These are phyloP conservation scores for Boechera retrofracta DNA, from an alignment of 345 rosid species.

Conservation along the genomic window DNA sequence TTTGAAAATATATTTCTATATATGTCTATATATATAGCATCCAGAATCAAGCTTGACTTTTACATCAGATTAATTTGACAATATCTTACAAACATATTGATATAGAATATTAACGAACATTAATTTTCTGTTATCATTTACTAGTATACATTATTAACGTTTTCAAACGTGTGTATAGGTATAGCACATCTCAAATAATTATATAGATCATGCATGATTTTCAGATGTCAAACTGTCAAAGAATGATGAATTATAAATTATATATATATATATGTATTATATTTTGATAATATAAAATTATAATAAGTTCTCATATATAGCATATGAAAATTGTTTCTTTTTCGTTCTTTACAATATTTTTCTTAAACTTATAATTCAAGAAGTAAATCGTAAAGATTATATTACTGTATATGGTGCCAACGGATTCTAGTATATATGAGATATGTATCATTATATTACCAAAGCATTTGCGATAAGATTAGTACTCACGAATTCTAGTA, in stretches of 20 bases:
- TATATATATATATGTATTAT: background rate
- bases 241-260: background rate
- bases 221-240: slow-evolving; percentile 20
- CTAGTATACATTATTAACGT: background rate
- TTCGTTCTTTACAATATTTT: background rate
- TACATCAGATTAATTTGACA: slow-evolving; percentile 30
- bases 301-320: background rate
- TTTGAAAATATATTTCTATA: slow-evolving; percentile 24
- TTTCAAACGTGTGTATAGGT: background rate
- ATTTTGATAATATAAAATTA: background rate
- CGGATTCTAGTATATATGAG: background rate
- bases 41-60: slow-evolving; percentile 35
- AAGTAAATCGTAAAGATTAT: background rate
- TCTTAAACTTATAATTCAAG: background rate
- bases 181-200: background rate
- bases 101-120: slow-evolving; percentile 12
- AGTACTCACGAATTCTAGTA: background rate
- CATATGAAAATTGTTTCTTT: background rate
- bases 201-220: background rate
- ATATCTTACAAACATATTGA: slow-evolving; percentile 13
- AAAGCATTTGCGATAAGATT: background rate
- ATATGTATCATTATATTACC: background rate
- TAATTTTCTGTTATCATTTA: background rate
- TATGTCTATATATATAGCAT: slow-evolving; percentile 19
- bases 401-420: background rate